Evolutionary conservation across 139 green algal genomes (phyloP).

Genomic region (Trebouxia sp.): DNA sequence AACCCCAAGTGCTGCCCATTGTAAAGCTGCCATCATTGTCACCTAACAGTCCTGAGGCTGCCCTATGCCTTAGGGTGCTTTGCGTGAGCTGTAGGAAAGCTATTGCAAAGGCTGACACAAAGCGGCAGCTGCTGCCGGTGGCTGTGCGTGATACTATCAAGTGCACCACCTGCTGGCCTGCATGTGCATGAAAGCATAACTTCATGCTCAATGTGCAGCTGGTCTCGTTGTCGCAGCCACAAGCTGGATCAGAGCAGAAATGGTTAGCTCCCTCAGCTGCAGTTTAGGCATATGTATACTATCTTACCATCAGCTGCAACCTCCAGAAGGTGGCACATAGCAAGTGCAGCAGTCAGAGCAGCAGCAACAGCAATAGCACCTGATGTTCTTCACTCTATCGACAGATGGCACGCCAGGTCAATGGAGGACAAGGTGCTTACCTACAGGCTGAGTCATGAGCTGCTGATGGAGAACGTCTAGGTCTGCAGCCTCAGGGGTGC

Average conservation of each 20-base stretch:
- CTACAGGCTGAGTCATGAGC: slow-evolving; percentile 48
- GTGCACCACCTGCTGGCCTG: slow-evolving; percentile 49
- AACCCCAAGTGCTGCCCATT: background rate
- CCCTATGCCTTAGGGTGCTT: slow-evolving; percentile 1
- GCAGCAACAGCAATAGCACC: background rate
- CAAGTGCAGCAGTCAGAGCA: background rate
- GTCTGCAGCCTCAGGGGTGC: slow-evolving; percentile 78
- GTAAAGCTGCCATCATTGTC: background rate
- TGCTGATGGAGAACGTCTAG: slow-evolving; percentile 69
- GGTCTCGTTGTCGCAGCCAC: too few species aligned
- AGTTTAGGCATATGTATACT: too few species aligned
- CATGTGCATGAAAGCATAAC: too few species aligned
- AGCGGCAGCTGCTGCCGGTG: slow-evolving; percentile 70
- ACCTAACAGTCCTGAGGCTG: slow-evolving; percentile 10
- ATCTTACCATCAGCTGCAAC: too few species aligned
- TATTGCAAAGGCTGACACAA: slow-evolving; percentile 53
- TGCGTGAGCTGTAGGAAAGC: slow-evolving; percentile 28
- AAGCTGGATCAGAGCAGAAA: too few species aligned
- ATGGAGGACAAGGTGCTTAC: slow-evolving; percentile 20
- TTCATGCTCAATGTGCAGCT: too few species aligned
- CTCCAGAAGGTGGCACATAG: background rate
- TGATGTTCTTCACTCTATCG: too few species aligned
- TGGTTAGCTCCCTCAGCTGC: too few species aligned
- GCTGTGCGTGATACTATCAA: slow-evolving; percentile 76
- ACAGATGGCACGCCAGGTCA: too few species aligned